These are phyloP conservation scores for Diversispora eburnea DNA, from an alignment of 192 early-diverging fungal genomes.

Conservation along the genomic window DNA sequence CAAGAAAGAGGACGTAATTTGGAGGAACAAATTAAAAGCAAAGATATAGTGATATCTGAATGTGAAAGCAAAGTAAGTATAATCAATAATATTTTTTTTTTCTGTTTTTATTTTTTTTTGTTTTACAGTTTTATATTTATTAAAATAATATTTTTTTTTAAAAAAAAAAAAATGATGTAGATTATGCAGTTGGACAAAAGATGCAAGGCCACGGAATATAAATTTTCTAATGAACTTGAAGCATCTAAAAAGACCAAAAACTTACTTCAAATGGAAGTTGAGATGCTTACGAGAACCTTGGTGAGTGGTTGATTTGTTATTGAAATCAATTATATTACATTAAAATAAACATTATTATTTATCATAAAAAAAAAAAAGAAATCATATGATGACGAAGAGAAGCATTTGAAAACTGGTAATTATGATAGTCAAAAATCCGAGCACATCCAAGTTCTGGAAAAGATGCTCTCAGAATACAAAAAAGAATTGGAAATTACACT, in stretches of 20 bases:
- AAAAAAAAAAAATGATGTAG: constrained; percentile 10
- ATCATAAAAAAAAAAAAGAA: constrained; percentile 4
- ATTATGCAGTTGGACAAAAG: background rate
- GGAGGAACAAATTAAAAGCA: constrained; percentile 11
- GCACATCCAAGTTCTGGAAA: constrained; percentile 8
- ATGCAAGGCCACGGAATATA: background rate
- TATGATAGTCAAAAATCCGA: background rate
- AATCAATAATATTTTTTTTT: background rate
- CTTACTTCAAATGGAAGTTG: background rate
- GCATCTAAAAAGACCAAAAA: constrained; percentile 11
- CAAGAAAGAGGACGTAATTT: background rate
- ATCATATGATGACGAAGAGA: background rate
- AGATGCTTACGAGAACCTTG: constrained; percentile 6
- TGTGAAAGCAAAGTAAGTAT: constrained; percentile 12
- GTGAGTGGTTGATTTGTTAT: background rate
- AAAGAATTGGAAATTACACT: background rate
- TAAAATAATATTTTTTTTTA: background rate
- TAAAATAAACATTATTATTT: background rate
- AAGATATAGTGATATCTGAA: background rate
- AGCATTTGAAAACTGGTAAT: background rate
- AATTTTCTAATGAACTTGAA: background rate
- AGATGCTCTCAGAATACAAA: constrained; percentile 3
- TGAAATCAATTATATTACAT: background rate
- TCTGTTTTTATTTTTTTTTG: background rate
- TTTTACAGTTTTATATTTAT: background rate